These are phyloP conservation scores for Myrica gale DNA, from an alignment of 306 rosid species.

Conservation along the genomic window DNA sequence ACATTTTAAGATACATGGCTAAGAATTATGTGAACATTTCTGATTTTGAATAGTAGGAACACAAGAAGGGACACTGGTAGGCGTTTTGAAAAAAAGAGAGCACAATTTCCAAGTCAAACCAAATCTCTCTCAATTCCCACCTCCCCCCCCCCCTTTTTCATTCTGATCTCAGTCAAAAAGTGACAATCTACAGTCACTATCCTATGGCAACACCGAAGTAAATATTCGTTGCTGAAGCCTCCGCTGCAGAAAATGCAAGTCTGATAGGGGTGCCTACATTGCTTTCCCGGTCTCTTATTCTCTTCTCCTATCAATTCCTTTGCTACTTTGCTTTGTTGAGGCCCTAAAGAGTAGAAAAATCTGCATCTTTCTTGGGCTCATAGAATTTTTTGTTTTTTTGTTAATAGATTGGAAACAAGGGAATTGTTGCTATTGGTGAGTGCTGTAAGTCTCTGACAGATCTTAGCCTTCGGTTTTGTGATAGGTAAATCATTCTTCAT, in stretches of 20 bases:
- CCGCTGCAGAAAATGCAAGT: background rate
- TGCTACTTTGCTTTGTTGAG: background rate
- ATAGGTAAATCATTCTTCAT: conserved; percentile 56
- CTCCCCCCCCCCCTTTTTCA: no score
- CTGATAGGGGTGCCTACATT: background rate
- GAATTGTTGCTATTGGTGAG: conserved; percentile 78
- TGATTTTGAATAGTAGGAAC: background rate
- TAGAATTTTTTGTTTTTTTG: conserved; percentile 8
- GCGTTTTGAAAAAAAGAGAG: background rate
- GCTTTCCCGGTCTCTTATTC: background rate
- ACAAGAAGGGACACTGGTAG: background rate
- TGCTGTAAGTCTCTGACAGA: conserved; percentile 67
- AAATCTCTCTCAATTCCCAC: background rate
- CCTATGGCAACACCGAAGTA: background rate
- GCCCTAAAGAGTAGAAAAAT: background rate
- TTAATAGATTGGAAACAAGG: conserved; percentile 74
- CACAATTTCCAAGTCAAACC: background rate
- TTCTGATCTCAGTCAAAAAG: no score
- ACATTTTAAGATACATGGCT: background rate
- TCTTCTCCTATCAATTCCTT: background rate
- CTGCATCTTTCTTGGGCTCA: background rate
- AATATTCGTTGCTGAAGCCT: background rate
- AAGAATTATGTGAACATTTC: no score
- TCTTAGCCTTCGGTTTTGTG: conserved; percentile 91
- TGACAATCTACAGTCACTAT: background rate